phyloP scores from a whole-genome alignment of 352 stramenopile species.

The Globisporangium paroecandrum region DNA sequence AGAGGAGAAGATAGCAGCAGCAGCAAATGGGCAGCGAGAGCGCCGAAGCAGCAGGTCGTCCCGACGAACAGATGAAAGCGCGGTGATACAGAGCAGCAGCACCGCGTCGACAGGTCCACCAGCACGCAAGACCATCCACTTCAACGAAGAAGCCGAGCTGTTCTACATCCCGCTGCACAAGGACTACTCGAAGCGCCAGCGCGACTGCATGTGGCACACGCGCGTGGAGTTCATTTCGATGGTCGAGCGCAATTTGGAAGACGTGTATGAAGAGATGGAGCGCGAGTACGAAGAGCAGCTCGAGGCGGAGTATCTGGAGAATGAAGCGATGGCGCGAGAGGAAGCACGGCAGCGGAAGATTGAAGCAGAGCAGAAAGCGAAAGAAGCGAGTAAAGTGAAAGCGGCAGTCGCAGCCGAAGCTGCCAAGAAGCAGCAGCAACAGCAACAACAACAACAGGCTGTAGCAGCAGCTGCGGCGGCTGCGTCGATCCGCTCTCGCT shows the following conservation, averaged over 20 bases:
- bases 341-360: conserved; percentile 52
- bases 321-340: conserved; percentile 68
- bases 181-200: conserved; percentile 85
- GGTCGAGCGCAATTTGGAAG: conserved; percentile 86
- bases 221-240: conserved; percentile 81
- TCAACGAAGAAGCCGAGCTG: conserved; percentile 77
- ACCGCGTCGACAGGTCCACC: conserved; percentile 7
- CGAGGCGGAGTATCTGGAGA: conserved; percentile 59
- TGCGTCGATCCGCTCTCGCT: conserved; percentile 23
- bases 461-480: conserved; percentile 3
- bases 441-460: conserved; percentile 6
- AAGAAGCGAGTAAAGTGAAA: conserved; percentile 9
- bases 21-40: conserved; percentile 6
- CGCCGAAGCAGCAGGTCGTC: not conserved
- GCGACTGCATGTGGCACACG: conserved; percentile 84
- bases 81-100: conserved; percentile 3
- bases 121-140: conserved; percentile 46
- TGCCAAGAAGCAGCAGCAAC: conserved; percentile 7
- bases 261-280: conserved; percentile 87
- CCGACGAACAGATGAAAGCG: conserved; percentile 9
- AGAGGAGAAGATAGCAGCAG: conserved; percentile 1
- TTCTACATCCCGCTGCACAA: conserved; percentile 84
- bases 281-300: conserved; percentile 77
- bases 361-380: conserved; percentile 29
- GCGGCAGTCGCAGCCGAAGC: not conserved